These are phyloP conservation scores for Akebia trifoliata DNA, from an alignment of 164 flowering plant genomes.

Conservation along the genomic window DNA sequence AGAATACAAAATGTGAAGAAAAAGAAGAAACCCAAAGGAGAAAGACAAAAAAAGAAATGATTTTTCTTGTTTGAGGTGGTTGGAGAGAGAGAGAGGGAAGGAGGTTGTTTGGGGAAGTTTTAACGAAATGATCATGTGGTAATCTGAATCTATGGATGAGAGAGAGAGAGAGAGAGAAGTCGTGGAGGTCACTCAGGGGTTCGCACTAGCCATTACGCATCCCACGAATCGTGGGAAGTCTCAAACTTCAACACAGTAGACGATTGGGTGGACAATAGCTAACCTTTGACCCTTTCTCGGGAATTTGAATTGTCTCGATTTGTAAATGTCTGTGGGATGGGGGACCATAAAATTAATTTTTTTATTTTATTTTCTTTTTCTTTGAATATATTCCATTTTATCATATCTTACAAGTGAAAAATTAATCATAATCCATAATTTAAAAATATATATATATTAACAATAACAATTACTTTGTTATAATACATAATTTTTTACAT, in stretches of 20 bases:
- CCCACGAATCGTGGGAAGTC: slow-evolving; percentile 9
- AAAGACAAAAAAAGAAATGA: slow-evolving; percentile 14
- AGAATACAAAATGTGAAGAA: neutral
- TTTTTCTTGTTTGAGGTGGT: slow-evolving; percentile 1
- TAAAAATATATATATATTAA: too few species aligned
- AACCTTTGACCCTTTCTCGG: slow-evolving; percentile 24
- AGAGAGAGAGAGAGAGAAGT: slow-evolving; percentile 1
- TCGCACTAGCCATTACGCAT: slow-evolving; percentile 6
- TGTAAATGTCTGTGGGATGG: too few species aligned
- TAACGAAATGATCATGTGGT: slow-evolving; percentile 34
- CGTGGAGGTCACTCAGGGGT: slow-evolving; percentile 16
- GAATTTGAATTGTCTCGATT: neutral
- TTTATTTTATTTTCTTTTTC: too few species aligned
- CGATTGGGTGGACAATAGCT: slow-evolving; percentile 25
- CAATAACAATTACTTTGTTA: too few species aligned
- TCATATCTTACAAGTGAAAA: too few species aligned
- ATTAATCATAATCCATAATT: too few species aligned
- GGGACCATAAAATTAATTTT: too few species aligned
- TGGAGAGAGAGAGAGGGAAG: slow-evolving; percentile 4
- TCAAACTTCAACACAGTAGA: neutral
- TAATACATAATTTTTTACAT: too few species aligned
- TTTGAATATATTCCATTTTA: too few species aligned
- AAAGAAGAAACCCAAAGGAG: neutral
- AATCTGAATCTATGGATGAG: slow-evolving; percentile 23
- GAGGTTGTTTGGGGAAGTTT: neutral